A percentile compares a stretch with the other conserved stretches of the same genome.
phyloP scores from a whole-genome alignment of 139 green algal species.

The Zygnema cylindricum region DNA sequence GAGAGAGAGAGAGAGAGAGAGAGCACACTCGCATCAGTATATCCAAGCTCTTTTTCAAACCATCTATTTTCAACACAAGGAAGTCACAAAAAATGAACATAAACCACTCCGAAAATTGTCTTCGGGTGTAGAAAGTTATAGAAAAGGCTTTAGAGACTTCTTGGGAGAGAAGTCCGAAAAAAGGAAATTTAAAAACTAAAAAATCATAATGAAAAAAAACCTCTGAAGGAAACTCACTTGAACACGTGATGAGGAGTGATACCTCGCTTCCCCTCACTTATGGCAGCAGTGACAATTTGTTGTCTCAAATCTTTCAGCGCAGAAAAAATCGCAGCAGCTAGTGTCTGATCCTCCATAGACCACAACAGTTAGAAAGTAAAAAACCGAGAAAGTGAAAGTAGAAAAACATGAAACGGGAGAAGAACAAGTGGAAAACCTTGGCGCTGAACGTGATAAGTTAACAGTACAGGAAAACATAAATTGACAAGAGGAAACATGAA shows the following conservation, averaged over 20 bases:
- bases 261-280: not conserved
- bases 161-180: not conserved
- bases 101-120: not conserved
- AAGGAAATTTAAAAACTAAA: not conserved
- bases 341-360: not conserved
- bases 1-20: not conserved
- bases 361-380: no score
- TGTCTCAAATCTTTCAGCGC: not conserved
- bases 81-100: not conserved
- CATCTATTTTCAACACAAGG: no score
- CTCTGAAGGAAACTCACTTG: no score
- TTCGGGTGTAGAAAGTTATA: not conserved
- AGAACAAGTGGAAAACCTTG: no score
- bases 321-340: not conserved
- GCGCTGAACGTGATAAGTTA: no score
- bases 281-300: not conserved
- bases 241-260: not conserved
- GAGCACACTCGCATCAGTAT: not conserved
- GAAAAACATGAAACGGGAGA: no score
- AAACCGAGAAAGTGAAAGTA: no score
- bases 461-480: no score
- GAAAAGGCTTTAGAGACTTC: not conserved
- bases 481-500: no score
- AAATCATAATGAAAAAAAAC: no score
- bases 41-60: no score